Percentiles rank a stretch among this genome's conserved stretches.
These are phyloP conservation scores for Primulina eburnea DNA, from an alignment of 257 asterid genomes.

Conservation along the genomic window DNA sequence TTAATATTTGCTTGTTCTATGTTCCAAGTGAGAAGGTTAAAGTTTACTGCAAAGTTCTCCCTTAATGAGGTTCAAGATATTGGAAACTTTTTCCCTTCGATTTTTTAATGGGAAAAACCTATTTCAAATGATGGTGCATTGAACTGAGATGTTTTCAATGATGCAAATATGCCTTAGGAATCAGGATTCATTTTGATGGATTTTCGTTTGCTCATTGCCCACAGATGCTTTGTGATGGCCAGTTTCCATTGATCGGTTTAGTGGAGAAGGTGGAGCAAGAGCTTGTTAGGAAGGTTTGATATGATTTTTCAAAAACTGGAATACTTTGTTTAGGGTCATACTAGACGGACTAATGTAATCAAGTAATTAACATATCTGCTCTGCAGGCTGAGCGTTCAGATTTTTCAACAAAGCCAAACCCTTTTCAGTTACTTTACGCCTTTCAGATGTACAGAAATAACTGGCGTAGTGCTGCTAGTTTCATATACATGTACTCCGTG, in stretches of 20 bases:
- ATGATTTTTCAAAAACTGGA: conserved; percentile 12
- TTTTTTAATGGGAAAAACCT: background rate
- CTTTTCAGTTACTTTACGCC: conserved; percentile 78
- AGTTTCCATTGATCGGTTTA: conserved; percentile 87
- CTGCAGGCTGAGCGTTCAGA: conserved; percentile 93
- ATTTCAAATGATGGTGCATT: background rate
- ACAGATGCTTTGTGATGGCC: conserved; percentile 92
- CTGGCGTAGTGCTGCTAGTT: conserved; percentile 94
- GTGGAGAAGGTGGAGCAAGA: conserved; percentile 85
- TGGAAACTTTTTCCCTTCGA: background rate
- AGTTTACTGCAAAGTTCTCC: conserved; percentile 10
- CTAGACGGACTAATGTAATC: conserved; percentile 18
- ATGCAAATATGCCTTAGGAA: conserved; percentile 21
- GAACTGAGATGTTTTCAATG: conserved; percentile 16
- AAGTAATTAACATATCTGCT: conserved; percentile 24
- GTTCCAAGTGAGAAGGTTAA: conserved; percentile 2
- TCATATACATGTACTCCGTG: conserved; percentile 62
- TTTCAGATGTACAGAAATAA: conserved; percentile 88
- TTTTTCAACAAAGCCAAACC: conserved; percentile 76
- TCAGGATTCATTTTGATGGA: conserved; percentile 11
- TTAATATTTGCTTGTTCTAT: conserved; percentile 8
- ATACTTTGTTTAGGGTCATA: conserved; percentile 17
- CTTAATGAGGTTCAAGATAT: conserved; percentile 6
- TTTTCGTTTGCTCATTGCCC: conserved; percentile 23
- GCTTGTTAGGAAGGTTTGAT: conserved; percentile 91